Conservation (phyloP, 257 asterid species). For the Solanum virginianum region DNA sequence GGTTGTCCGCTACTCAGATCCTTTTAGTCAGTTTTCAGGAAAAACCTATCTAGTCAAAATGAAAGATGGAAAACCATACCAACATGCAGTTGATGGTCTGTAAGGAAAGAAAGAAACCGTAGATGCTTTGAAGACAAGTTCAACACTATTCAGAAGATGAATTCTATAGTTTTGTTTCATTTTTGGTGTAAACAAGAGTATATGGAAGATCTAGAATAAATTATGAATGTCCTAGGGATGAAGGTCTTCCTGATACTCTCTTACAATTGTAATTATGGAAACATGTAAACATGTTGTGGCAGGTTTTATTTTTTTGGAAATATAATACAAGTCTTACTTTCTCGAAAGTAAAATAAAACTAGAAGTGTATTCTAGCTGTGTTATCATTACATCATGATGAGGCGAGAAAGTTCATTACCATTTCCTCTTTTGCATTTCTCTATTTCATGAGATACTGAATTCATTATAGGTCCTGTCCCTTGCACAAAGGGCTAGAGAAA, state of each 20-base stretch:
- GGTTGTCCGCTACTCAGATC: no score
- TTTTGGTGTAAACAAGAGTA: neutral
- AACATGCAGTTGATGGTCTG: neutral
- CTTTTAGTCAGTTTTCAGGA: no score
- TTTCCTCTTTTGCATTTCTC: neutral
- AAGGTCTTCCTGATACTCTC: neutral
- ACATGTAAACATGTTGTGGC: no score
- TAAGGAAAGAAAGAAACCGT: neutral
- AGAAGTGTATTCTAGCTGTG: no score
- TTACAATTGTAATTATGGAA: neutral
- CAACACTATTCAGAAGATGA: neutral
- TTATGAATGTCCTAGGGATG: neutral
- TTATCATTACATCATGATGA: no score
- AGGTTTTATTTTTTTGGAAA: no score
- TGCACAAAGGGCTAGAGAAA: slow-evolving; percentile 60
- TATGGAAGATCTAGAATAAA: neutral
- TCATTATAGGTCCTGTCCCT: slow-evolving; percentile 51
- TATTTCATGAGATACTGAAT: neutral
- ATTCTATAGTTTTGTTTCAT: neutral
- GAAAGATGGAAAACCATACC: neutral
- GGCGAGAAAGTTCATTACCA: neutral
- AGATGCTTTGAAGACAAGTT: neutral
- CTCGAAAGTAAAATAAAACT: no score
- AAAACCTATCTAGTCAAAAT: neutral
- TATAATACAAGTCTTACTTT: no score